Conservation (phyloP, 2,329 filamentous ascomycete species). For the Hysterium pulicare region DNA sequence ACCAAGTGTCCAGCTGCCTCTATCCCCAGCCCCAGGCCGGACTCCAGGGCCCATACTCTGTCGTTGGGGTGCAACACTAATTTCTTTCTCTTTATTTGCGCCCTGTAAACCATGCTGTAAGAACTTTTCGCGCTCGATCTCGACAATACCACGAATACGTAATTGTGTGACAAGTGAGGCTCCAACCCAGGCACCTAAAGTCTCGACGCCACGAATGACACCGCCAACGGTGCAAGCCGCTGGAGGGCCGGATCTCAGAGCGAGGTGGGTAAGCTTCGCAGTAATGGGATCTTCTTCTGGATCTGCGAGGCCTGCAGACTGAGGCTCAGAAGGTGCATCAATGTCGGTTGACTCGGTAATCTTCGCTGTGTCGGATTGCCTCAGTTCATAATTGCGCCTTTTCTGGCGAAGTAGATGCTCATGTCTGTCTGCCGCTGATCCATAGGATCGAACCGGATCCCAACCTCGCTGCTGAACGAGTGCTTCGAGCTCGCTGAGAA, state of each 20-base stretch:
- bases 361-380: slow-evolving; percentile 19
- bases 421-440: slow-evolving; percentile 46
- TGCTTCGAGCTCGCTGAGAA: slow-evolving; percentile 69
- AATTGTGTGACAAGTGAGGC: slow-evolving; percentile 68
- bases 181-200: slow-evolving; percentile 71
- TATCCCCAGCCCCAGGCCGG: slow-evolving; percentile 26
- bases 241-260: slow-evolving; percentile 40
- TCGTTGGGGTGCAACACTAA: slow-evolving; percentile 55
- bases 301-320: slow-evolving; percentile 41
- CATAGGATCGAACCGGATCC: slow-evolving; percentile 71
- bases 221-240: slow-evolving; percentile 49
- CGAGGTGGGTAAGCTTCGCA: slow-evolving; percentile 51
- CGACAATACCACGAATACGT: slow-evolving; percentile 65
- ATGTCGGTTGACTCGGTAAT: slow-evolving; percentile 18
- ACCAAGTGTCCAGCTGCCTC: slow-evolving; percentile 38
- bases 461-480: slow-evolving; percentile 70
- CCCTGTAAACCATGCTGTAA: slow-evolving; percentile 63
- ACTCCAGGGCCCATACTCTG: slow-evolving; percentile 61
- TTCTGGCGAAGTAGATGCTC: slow-evolving; percentile 24
- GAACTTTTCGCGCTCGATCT: slow-evolving; percentile 70
- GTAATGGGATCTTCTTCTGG: slow-evolving; percentile 59
- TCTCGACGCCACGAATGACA: slow-evolving; percentile 62
- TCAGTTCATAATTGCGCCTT: slow-evolving; percentile 20
- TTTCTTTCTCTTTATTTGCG: slow-evolving; percentile 58
- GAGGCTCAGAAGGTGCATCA: slow-evolving; percentile 6